Evolutionary conservation across 768 basidiomycete genomes (phyloP).

Genomic region (Roridomyces roridus): DNA sequence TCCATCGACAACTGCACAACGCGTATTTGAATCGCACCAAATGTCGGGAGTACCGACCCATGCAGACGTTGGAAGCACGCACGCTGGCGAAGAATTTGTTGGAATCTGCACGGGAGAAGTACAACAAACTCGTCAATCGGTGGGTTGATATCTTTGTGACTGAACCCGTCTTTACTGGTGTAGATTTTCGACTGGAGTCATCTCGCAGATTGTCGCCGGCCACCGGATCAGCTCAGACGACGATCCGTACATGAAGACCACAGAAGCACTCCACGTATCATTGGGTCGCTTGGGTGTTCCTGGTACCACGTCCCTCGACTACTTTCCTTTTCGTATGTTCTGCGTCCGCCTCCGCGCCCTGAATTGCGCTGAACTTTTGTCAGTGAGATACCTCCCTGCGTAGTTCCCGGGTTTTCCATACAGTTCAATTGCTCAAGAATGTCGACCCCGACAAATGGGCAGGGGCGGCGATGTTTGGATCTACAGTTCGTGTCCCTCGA

Average conservation of each 20-base stretch:
- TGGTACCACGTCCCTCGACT: slow-evolving; percentile 27
- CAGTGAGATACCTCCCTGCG: slow-evolving; percentile 45
- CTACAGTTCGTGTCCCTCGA: slow-evolving; percentile 1
- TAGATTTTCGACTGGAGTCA: slow-evolving; percentile 33
- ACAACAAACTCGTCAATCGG: not conserved
- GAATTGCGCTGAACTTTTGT: no score
- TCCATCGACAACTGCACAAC: slow-evolving; percentile 27
- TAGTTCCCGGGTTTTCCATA: slow-evolving; percentile 49
- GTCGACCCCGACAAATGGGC: slow-evolving; percentile 28
- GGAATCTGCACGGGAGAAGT: slow-evolving; percentile 21
- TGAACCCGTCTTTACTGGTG: no score
- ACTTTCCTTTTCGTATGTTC: slow-evolving; percentile 32
- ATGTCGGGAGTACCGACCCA: slow-evolving; percentile 30
- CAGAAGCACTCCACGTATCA: slow-evolving; percentile 12
- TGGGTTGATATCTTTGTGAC: slow-evolving; percentile 4
- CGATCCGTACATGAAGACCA: slow-evolving; percentile 31
- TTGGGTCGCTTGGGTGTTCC: slow-evolving; percentile 19
- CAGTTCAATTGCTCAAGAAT: slow-evolving; percentile 37
- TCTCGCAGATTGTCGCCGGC: slow-evolving; percentile 30
- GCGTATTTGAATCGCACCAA: slow-evolving; percentile 27
- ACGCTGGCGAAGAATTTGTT: slow-evolving; percentile 38
- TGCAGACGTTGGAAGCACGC: slow-evolving; percentile 37
- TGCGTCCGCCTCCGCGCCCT: no score
- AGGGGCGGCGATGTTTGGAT: slow-evolving; percentile 10
- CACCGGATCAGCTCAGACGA: slow-evolving; percentile 29